Evolutionary conservation across 768 basidiomycete genomes (phyloP).

Genomic region (Crepidotus variabilis): DNA sequence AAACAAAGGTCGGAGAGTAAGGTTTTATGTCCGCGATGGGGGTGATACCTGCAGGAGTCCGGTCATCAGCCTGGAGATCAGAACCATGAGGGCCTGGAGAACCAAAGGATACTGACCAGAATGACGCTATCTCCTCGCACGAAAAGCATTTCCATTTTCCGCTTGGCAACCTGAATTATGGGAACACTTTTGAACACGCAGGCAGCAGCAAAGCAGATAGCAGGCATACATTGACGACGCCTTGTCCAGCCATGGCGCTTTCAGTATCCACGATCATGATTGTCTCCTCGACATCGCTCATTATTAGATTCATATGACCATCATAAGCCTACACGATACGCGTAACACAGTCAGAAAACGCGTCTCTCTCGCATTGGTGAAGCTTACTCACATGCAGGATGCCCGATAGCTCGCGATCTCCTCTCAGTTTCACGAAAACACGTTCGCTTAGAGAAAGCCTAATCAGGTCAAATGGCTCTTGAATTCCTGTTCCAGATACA

Average conservation of each 20-base stretch:
- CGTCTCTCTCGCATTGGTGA: slow-evolving; percentile 6
- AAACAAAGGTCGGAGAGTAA: not conserved
- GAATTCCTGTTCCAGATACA: slow-evolving; percentile 67
- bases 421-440: slow-evolving; percentile 95
- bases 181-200: not conserved
- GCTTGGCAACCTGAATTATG: slow-evolving; percentile 69
- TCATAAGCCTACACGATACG: slow-evolving; percentile 86
- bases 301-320: slow-evolving; percentile 99
- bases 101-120: slow-evolving; percentile 52
- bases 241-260: slow-evolving; percentile 48
- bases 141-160: slow-evolving; percentile 97
- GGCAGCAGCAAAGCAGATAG: not conserved
- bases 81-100: slow-evolving; percentile 1
- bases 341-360: slow-evolving; percentile 11
- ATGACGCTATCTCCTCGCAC: slow-evolving; percentile 98
- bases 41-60: slow-evolving; percentile 61
- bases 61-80: slow-evolving; percentile 10
- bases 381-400: slow-evolving; percentile 76
- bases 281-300: slow-evolving; percentile 96
- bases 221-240: slow-evolving; percentile 59
- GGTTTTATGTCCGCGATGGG: slow-evolving; percentile 65
- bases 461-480: slow-evolving; percentile 97
- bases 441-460: slow-evolving; percentile 95
- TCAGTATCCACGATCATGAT: slow-evolving; percentile 96
- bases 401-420: slow-evolving; percentile 88